Evolutionary conservation across 2,329 filamentous ascomycete genomes (phyloP).

Genomic region (Verticillium alfalfae): DNA sequence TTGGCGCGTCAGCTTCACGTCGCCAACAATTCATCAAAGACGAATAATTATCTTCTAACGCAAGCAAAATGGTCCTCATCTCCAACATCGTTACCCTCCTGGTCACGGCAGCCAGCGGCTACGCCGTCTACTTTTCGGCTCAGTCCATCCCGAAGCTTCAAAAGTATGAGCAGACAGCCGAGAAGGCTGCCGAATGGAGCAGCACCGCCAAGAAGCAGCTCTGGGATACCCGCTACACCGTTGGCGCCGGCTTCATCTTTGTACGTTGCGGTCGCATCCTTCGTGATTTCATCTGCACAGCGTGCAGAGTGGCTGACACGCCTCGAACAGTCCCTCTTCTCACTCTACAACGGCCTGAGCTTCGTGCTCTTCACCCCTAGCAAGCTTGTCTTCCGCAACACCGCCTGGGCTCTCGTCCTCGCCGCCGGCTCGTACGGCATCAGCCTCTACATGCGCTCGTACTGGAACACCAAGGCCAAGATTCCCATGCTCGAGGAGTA

Average conservation of each 20-base stretch:
- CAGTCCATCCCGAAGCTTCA: conserved; percentile 19
- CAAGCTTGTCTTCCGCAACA: conserved; percentile 5
- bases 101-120: conserved; percentile 14
- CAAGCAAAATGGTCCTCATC: conserved; percentile 11
- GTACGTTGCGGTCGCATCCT: conserved; percentile 8
- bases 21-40: background rate
- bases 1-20: background rate
- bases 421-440: conserved; percentile 9
- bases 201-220: conserved; percentile 16
- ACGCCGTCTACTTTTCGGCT: conserved; percentile 14
- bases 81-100: conserved; percentile 7
- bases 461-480: conserved; percentile 20
- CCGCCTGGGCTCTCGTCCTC: conserved; percentile 14
- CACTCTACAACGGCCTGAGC: conserved; percentile 10
- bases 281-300: too few species aligned
- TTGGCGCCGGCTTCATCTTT: conserved; percentile 18
- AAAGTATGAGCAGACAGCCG: conserved; percentile 19
- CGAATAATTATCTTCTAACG: background rate
- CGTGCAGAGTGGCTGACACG: background rate
- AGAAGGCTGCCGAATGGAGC: conserved; percentile 23
- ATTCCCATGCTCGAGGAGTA: conserved; percentile 21
- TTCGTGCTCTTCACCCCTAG: conserved; percentile 8
- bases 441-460: conserved; percentile 18
- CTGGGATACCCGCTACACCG: conserved; percentile 20
- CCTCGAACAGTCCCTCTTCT: conserved; percentile 11